Conservation (phyloP, 768 basidiomycete genomes). For the Leccinum disarticulatum region DNA sequence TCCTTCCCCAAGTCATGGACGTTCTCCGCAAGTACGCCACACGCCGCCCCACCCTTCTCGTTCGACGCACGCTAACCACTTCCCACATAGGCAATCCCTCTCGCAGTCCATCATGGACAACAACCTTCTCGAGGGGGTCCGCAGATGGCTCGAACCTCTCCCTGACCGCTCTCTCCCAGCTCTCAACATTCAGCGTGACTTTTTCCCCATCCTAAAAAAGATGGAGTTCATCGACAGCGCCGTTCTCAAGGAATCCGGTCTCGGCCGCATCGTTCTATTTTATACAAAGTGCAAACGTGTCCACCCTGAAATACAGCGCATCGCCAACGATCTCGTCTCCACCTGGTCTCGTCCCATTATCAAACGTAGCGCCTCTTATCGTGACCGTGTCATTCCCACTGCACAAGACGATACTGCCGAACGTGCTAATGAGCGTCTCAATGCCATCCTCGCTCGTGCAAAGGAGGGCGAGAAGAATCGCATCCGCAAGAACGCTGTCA, state of each 20-base stretch:
- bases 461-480: slow-evolving; percentile 67
- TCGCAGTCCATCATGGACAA: slow-evolving; percentile 94
- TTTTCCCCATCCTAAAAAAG: slow-evolving; percentile 79
- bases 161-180: slow-evolving; percentile 91
- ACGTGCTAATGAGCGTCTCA: slow-evolving; percentile 53
- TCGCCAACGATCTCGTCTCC: slow-evolving; percentile 81
- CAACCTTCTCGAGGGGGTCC: slow-evolving; percentile 87
- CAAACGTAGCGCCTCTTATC: slow-evolving; percentile 81
- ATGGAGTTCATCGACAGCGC: slow-evolving; percentile 91
- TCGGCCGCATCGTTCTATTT: slow-evolving; percentile 89
- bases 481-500: slow-evolving; percentile 75
- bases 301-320: slow-evolving; percentile 74
- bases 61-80: not conserved
- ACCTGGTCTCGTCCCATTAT: slow-evolving; percentile 90
- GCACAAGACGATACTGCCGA: slow-evolving; percentile 43
- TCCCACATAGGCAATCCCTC: slow-evolving; percentile 65
- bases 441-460: slow-evolving; percentile 66
- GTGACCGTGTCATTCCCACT: slow-evolving; percentile 67
- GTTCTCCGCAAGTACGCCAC: slow-evolving; percentile 81
- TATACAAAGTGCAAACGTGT: slow-evolving; percentile 96
- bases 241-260: slow-evolving; percentile 86
- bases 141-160: slow-evolving; percentile 91
- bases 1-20: slow-evolving; percentile 89
- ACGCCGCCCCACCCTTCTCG: not conserved
- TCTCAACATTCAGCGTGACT: slow-evolving; percentile 91